These are phyloP conservation scores for Vigna angularis DNA, from an alignment of 306 rosid species.

Conservation along the genomic window DNA sequence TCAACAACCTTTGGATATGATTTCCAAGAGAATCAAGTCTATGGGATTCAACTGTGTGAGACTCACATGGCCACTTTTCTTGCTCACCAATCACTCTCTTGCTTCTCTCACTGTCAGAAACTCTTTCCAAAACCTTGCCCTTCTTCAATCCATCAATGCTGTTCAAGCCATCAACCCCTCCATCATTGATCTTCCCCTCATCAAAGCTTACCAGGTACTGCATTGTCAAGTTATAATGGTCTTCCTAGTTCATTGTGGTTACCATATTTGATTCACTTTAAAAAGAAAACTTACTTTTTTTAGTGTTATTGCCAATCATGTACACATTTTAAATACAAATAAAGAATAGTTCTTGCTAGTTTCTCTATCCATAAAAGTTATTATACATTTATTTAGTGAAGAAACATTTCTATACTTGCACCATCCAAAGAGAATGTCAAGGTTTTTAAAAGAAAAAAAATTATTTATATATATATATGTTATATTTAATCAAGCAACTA, in stretches of 20 bases:
- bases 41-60: slow-evolving; percentile 86
- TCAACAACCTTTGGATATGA: slow-evolving; percentile 66
- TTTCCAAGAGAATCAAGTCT: slow-evolving; percentile 51
- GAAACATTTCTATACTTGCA: no score
- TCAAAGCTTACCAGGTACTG: slow-evolving; percentile 65
- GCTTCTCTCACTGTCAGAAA: slow-evolving; percentile 65
- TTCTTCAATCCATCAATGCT: slow-evolving; percentile 53
- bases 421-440: no score
- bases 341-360: no score
- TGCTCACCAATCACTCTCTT: slow-evolving; percentile 64
- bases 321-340: no score
- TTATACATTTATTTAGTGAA: no score
- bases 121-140: slow-evolving; percentile 64
- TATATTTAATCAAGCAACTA: not conserved
- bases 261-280: not conserved
- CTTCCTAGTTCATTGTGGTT: not conserved
- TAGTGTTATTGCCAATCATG: no score
- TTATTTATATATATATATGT: no score
- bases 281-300: not conserved
- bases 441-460: no score
- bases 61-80: slow-evolving; percentile 74
- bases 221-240: not conserved
- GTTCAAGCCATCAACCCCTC: slow-evolving; percentile 70
- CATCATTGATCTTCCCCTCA: slow-evolving; percentile 72
- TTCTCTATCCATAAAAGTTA: no score